phyloP scores from a whole-genome alignment of 805 yeast genomes.

The Komagataella kurtzmanii region DNA sequence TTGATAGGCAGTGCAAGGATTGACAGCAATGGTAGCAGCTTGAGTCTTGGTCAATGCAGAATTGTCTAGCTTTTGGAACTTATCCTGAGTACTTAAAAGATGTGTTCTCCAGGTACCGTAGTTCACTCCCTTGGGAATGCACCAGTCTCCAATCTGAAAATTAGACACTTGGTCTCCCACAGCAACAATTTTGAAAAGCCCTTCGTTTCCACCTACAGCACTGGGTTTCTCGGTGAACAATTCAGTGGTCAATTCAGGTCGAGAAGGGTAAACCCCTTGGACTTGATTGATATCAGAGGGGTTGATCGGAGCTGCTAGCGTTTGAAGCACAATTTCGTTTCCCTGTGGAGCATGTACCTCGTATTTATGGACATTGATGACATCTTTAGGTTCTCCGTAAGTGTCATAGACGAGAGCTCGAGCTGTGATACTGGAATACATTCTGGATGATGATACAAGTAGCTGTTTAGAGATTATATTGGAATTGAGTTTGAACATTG shows the following conservation, averaged over 20 bases:
- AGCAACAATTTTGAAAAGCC: slow-evolving; percentile 73
- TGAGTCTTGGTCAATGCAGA: slow-evolving; percentile 36
- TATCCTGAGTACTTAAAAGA: slow-evolving; percentile 36
- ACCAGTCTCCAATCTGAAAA: slow-evolving; percentile 72
- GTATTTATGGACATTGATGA: slow-evolving; percentile 36
- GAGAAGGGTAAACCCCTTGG: slow-evolving; percentile 77
- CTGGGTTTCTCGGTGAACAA: slow-evolving; percentile 50
- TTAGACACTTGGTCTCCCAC: slow-evolving; percentile 39
- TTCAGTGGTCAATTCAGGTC: slow-evolving; percentile 42
- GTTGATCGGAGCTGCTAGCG: slow-evolving; percentile 75
- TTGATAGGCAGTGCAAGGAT: slow-evolving; percentile 86
- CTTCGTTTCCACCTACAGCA: slow-evolving; percentile 92
- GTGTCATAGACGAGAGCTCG: slow-evolving; percentile 54
- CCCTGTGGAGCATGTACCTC: slow-evolving; percentile 31
- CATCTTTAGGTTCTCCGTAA: slow-evolving; percentile 57
- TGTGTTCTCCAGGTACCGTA: slow-evolving; percentile 94
- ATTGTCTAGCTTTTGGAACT: slow-evolving; percentile 46
- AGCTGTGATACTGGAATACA: slow-evolving; percentile 21
- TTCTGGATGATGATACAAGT: slow-evolving; percentile 5
- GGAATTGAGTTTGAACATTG: not conserved
- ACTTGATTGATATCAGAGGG: slow-evolving; percentile 84
- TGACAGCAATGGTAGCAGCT: slow-evolving; percentile 86
- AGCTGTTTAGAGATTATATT: not conserved
- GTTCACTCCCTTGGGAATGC: slow-evolving; percentile 61
- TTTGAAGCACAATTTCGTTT: slow-evolving; percentile 43